Evolutionary conservation across 2,329 filamentous ascomycete species (phyloP).

Genomic region (Alternaria tenuissima): DNA sequence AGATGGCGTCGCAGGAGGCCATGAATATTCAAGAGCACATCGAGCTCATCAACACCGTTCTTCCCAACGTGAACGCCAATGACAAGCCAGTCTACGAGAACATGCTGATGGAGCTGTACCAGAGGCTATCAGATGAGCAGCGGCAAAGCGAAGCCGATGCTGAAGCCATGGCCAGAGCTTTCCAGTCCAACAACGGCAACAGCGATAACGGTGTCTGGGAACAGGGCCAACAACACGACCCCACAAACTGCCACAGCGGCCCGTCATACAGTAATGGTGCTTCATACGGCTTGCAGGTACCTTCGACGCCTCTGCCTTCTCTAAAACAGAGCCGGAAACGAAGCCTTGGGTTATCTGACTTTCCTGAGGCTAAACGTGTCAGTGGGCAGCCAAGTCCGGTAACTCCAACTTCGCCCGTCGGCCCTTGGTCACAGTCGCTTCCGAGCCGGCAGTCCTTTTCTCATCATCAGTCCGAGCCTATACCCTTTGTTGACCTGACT

Average conservation of each 20-base stretch:
- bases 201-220: not conserved
- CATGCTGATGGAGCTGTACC: conserved; percentile 4
- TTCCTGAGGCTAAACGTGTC: conserved; percentile 36
- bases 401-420: conserved; percentile 32
- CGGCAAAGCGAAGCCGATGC: not conserved
- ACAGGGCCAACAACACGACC: not conserved
- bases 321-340: conserved; percentile 34
- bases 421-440: conserved; percentile 11
- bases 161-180: not conserved
- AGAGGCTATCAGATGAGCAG: not conserved
- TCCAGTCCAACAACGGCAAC: not conserved
- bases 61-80: conserved; percentile 2
- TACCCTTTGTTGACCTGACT: conserved; percentile 31
- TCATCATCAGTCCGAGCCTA: not conserved
- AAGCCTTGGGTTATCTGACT: conserved; percentile 26
- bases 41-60: conserved; percentile 5
- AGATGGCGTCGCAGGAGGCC: not conserved
- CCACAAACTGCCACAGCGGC: not conserved
- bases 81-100: conserved; percentile 12
- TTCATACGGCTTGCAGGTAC: conserved; percentile 3
- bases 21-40: conserved; percentile 9
- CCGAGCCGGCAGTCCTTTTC: conserved; percentile 9
- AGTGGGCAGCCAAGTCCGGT: conserved; percentile 33
- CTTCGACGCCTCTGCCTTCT: conserved; percentile 6
- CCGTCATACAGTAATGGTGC: not conserved